phyloP scores from a whole-genome alignment of 208 protist genomes.

The Leishmania tropica region DNA sequence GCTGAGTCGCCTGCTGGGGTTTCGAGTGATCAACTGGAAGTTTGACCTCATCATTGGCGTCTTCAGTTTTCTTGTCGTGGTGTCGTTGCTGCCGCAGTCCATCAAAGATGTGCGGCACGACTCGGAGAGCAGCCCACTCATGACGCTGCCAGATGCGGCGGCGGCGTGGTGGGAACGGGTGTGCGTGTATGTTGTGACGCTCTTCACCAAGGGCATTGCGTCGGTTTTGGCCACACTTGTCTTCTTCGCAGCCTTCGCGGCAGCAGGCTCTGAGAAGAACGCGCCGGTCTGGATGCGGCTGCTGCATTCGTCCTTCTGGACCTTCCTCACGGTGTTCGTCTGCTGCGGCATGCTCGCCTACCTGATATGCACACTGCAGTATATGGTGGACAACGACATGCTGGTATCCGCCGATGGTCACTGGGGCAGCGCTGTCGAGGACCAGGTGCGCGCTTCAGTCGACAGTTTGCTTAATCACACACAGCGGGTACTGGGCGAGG shows the following conservation, averaged over 20 bases:
- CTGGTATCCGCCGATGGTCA: slow-evolving; percentile 45
- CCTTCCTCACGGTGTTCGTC: slow-evolving; percentile 46
- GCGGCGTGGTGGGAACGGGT: slow-evolving; percentile 30
- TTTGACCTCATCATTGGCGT: slow-evolving; percentile 80
- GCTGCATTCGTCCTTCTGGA: slow-evolving; percentile 57
- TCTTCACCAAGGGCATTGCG: slow-evolving; percentile 48
- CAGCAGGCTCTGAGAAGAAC: slow-evolving; percentile 43
- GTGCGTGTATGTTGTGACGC: slow-evolving; percentile 29
- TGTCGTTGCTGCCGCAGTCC: slow-evolving; percentile 65
- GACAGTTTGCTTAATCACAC: slow-evolving; percentile 45
- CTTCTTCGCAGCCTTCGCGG: slow-evolving; percentile 57
- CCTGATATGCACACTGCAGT: slow-evolving; percentile 55
- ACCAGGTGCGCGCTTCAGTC: slow-evolving; percentile 39
- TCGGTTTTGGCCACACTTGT: slow-evolving; percentile 48
- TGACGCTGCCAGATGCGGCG: slow-evolving; percentile 27
- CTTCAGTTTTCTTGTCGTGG: slow-evolving; percentile 65
- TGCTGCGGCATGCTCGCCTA: slow-evolving; percentile 54
- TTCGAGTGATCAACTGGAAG: slow-evolving; percentile 87
- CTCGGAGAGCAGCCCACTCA: slow-evolving; percentile 3
- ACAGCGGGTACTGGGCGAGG: slow-evolving; percentile 32
- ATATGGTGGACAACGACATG: slow-evolving; percentile 60
- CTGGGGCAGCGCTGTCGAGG: slow-evolving; percentile 73
- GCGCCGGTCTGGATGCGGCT: slow-evolving; percentile 40
- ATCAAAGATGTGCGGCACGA: slow-evolving; percentile 17
- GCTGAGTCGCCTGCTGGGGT: slow-evolving; percentile 60